Base-by-base conservation (phyloP, 1,139 yeast species). In the Torulaspora pretoriensis region DNA sequence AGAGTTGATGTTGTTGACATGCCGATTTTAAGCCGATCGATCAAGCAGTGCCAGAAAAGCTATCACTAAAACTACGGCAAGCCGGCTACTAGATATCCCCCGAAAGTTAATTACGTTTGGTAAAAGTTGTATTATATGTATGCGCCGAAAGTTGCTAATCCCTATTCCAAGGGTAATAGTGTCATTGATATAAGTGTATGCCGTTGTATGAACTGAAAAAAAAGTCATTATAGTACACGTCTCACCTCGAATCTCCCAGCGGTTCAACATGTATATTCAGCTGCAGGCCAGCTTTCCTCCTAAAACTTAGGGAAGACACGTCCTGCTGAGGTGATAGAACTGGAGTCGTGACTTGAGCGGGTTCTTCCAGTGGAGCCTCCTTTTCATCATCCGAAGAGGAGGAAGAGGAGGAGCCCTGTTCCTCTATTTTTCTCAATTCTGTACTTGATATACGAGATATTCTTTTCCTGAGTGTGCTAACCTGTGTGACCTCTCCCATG, bases 381-480 rank as follows among this genome's bases (percentile, higher is more conserved):
- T 29, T 28, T 24, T 47, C 46, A 9, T 43, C 51, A 6, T 48
- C 48, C 3, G 51, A 48, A 40, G 39, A 53, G 4, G 54, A 47
- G 3, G 56, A 46, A 38, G 43, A 45, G 4, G 54, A 47, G 3
- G 56, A 46, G 3, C 48, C 44, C 30, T 48, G 51, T 35, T 59
- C 63, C 30, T 57, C 62, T n/a, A 57, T 52, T 39, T 47, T 51
- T 46, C 55, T 50, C 28, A 57, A 46, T 12, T 58, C 60, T 22
- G 38, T 42, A 25, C 54, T 51, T 3, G 60, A 56, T 7, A 57
- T 53, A 36, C 60, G 49, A n/a, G 58, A 50, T 26, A 59, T 53
- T 27, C 47, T 45, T 30, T 42, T 45, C 39, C 35, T 46, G 23
- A 34, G 35, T 27, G 42, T 41, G 32, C 38, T 17, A 2, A 35